phyloP scores from a whole-genome alignment of 257 asterid species.

The Knoxia roxburghii region DNA sequence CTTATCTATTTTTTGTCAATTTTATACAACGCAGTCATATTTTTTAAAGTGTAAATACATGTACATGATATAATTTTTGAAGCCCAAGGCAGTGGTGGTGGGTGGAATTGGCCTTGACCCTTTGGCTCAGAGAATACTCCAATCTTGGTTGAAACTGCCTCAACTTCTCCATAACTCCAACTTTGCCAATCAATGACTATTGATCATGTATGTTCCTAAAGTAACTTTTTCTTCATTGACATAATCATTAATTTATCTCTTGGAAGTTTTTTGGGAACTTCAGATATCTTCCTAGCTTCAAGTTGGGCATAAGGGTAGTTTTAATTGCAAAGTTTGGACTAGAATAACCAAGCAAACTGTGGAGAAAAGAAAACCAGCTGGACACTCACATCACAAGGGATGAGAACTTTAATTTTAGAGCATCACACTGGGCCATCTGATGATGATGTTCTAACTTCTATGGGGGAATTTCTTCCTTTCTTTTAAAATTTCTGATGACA shows the following conservation, averaged over 20 bases:
- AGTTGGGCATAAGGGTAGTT: too few relatives aligned
- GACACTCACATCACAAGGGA: constrained; percentile 60
- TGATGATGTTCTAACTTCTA: constrained; percentile 37
- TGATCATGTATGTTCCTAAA: constrained; percentile 49
- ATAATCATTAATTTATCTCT: too few relatives aligned
- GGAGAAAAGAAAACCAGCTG: constrained; percentile 43
- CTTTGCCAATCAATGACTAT: constrained; percentile 49
- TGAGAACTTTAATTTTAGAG: constrained; percentile 65
- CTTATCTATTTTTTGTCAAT: too few relatives aligned
- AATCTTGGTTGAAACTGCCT: constrained; percentile 48
- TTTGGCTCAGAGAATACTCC: constrained; percentile 33
- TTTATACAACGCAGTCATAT: too few relatives aligned
- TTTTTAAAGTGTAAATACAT: too few relatives aligned
- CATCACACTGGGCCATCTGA: constrained; percentile 65
- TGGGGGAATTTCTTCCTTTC: constrained; percentile 62
- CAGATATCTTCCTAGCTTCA: constrained; percentile 33
- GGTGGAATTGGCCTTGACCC: constrained; percentile 85
- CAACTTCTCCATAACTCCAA: constrained; percentile 28
- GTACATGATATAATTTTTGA: too few relatives aligned
- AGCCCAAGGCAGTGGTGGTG: constrained; percentile 59
- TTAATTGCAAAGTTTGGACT: too few relatives aligned
- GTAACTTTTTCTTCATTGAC: neutral
- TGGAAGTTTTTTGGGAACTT: too few relatives aligned
- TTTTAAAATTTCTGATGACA: constrained; percentile 37
- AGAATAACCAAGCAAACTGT: constrained; percentile 56